phyloP scores from a whole-genome alignment of 2,329 filamentous ascomycete species.

The Colletotrichum chlorophyti region DNA sequence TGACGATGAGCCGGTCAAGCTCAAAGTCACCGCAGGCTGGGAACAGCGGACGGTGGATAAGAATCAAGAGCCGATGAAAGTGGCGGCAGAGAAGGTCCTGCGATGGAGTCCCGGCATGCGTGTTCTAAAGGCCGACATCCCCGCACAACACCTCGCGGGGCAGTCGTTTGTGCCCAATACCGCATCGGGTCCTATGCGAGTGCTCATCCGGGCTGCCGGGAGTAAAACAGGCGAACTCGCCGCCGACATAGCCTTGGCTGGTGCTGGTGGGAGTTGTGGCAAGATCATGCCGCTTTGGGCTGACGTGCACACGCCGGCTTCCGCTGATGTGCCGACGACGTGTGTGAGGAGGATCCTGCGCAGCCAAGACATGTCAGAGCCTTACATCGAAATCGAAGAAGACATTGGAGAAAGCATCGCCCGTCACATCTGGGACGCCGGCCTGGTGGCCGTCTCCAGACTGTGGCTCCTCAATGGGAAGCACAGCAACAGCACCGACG shows the following conservation, averaged over 20 bases:
- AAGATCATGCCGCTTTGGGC: slow-evolving; percentile 53
- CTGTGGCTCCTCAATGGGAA: slow-evolving; percentile 30
- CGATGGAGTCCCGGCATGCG: slow-evolving; percentile 42
- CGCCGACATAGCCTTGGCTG: not conserved
- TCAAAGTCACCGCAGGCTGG: slow-evolving; percentile 43
- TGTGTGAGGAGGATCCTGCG: slow-evolving; percentile 39
- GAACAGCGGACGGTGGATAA: slow-evolving; percentile 35
- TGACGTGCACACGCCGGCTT: slow-evolving; percentile 32
- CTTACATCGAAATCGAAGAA: slow-evolving; percentile 54
- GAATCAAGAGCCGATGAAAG: slow-evolving; percentile 33
- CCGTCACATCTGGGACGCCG: slow-evolving; percentile 65
- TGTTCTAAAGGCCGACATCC: slow-evolving; percentile 43
- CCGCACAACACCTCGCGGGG: not conserved
- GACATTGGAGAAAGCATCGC: slow-evolving; percentile 67
- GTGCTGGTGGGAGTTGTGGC: slow-evolving; percentile 35
- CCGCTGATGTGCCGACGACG: slow-evolving; percentile 33
- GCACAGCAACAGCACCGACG: slow-evolving; percentile 14
- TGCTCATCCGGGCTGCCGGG: not conserved
- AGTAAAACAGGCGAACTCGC: slow-evolving; percentile 5
- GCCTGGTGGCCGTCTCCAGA: slow-evolving; percentile 52
- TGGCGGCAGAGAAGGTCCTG: slow-evolving; percentile 28
- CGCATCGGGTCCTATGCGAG: not conserved
- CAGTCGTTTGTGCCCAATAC: not conserved
- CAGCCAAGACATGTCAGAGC: slow-evolving; percentile 32
- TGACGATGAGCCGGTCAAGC: slow-evolving; percentile 50